Evolutionary conservation across 306 rosid genomes (phyloP), one percentile per base, ranked within the genome.

Genomic region (Quercus agrifolia): DNA sequence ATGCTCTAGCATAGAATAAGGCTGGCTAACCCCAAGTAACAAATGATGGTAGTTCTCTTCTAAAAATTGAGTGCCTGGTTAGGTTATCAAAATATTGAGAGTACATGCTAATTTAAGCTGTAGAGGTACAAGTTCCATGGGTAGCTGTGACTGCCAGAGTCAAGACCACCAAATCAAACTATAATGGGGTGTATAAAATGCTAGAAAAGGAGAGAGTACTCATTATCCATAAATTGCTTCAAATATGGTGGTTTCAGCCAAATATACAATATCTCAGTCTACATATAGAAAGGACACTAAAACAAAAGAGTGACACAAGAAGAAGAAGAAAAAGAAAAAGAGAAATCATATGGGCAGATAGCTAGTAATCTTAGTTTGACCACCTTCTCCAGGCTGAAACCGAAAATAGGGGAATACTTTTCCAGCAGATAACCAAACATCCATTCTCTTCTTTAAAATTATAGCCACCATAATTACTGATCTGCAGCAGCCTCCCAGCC

Each of bases 321-420:
- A 28, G 57, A 56, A 72, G 5, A 3, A 28, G 57, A 56, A 72
- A 67, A 21, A 81, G 15, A 54, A 56, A 33, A 70, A 72, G 41
- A 69, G 44, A 72, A 71, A 74, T 78, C 81, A 61, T 49, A 68
- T 77, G 10, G 54, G 44, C n/a, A 25, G 27, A 38, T 67, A 28
- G 70, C 52, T 49, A 74, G 81, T 75, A 70, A 51, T 70, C n/a
- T 33, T 75, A 79, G 30, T 74, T 74, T 18, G 73, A 88, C 80
- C 92, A 81, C 67, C 86, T 83, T 61, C 88, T 80, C 97, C 97
- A 91, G 11, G 93, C 94, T 5, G 98, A 93, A 10, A 90, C 85
- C 1, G 91, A 91, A 80, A 90, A 93, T 54, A 91, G 89, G 56
- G 94, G 89, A 25, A 80, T 83, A 28, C 85, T 89, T 33, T 87